Conservation (phyloP, 352 stramenopile genomes). For the Pythium brachiatum region DNA sequence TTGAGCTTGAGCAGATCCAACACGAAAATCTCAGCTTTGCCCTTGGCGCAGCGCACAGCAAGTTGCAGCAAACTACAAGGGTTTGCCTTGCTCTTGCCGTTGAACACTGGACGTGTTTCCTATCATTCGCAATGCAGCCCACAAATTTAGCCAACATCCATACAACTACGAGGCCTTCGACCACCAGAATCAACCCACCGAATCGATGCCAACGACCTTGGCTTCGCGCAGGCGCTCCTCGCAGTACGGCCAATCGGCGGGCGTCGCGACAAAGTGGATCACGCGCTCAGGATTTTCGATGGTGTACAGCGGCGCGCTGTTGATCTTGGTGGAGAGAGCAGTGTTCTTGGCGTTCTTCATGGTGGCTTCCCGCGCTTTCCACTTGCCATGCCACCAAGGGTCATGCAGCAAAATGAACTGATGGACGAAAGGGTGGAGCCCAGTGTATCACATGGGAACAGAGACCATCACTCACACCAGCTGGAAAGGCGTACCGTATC, state of each 20-base stretch:
- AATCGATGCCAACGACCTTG: slow-evolving; percentile 64
- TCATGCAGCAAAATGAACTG: slow-evolving; percentile 12
- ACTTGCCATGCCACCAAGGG: slow-evolving; percentile 21
- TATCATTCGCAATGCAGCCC: slow-evolving; percentile 15
- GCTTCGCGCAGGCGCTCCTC: slow-evolving; percentile 41
- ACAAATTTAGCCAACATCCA: not conserved
- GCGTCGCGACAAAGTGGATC: slow-evolving; percentile 52
- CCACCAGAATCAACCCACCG: slow-evolving; percentile 40
- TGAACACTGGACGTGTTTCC: slow-evolving; percentile 66
- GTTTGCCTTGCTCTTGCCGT: slow-evolving; percentile 36
- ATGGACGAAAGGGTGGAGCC: not conserved
- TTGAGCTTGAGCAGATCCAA: slow-evolving; percentile 60
- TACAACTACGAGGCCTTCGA: not conserved
- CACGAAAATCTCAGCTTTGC: slow-evolving; percentile 69
- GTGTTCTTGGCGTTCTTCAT: slow-evolving; percentile 31
- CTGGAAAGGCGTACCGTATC: not conserved
- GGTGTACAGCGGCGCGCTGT: slow-evolving; percentile 52
- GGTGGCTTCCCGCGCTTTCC: slow-evolving; percentile 27
- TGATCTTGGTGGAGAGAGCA: slow-evolving; percentile 34
- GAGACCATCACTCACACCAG: slow-evolving; percentile 8
- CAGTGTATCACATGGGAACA: not conserved
- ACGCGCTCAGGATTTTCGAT: slow-evolving; percentile 35
- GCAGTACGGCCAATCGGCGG: slow-evolving; percentile 51
- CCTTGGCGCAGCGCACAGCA: slow-evolving; percentile 42
- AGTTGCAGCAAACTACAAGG: slow-evolving; percentile 62